Base-by-base conservation (phyloP, 202 grass and related monocot genomes). In the Saccharum hybrid region DNA sequence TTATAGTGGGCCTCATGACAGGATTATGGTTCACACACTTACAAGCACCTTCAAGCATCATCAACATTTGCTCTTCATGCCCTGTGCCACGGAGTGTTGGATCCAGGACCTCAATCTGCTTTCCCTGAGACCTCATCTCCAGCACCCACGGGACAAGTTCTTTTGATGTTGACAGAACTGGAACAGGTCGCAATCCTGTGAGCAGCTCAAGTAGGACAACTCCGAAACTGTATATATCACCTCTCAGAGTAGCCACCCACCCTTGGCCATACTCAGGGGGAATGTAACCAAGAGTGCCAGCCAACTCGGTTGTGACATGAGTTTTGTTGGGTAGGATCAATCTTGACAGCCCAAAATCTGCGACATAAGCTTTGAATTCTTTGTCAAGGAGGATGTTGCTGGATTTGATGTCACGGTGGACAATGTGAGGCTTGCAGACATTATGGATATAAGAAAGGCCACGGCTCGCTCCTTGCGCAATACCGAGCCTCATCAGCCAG, bases 381-480 rank as follows among this genome's bases (percentile, higher is more conserved):
- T 89, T 75, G 52, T 94, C 91, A 13, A 97, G 78, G 8, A 97
- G 88, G 69, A 97, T 97, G 78, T 97, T 97, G 39, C 91, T 97
- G 45, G 83, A 90, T 68, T 97, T 97, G n/a, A 97, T 94, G 63
- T 97, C 94, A 46, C 91, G 90, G 12, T 97, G 91, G 22, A 97
- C 77, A 41, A 97, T 94, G 0, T 88, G 89, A 8, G 91, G 87
- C 10, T 86, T 91, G 54, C 91, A 97, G 10, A 64, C 86, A 57
- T 90, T 14, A 65, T 97, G 90, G 81, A 94, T 90, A 39, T 97
- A 90, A 36, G 81, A 84, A 68, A 97, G 82, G 12, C 91, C 94
- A 9, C 45, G 68, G 62, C 87, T 86, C 46, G 91, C 68, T 57
- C 94, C 94, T 42, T 76, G 72, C 16, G 89, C 91, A 31, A 97